Evolutionary conservation across 306 rosid species (phyloP).

Genomic region (Clitoria ternatea): DNA sequence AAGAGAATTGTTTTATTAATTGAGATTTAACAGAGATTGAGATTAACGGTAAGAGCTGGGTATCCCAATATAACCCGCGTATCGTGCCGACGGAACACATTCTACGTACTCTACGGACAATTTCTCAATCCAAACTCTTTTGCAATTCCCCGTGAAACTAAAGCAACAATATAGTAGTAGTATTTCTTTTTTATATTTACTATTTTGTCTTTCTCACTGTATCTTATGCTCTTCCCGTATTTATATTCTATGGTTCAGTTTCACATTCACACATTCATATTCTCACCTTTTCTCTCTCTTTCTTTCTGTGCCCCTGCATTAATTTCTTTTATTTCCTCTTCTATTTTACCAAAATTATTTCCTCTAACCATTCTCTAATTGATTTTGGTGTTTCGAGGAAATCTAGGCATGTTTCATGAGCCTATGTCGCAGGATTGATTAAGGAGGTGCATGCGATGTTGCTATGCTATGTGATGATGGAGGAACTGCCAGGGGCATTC

Average conservation of each 20-base stretch:
- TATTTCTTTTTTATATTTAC: background rate
- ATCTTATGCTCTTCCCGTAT: background rate
- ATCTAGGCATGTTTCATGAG: conserved; percentile 11
- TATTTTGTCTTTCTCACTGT: background rate
- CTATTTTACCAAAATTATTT: background rate
- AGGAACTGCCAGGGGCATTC: conserved; percentile 78
- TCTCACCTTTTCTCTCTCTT: background rate
- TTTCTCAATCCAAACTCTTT: background rate
- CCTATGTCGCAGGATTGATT: background rate
- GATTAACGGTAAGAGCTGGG: background rate
- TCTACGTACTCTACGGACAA: background rate
- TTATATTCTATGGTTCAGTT: background rate
- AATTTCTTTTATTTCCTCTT: background rate
- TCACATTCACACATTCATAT: background rate
- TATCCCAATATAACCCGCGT: background rate
- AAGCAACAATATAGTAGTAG: background rate
- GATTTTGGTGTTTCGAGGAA: background rate
- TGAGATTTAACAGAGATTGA: background rate
- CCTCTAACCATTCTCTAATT: background rate
- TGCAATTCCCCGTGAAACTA: background rate
- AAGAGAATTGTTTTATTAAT: too few relatives aligned
- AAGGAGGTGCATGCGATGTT: conserved; percentile 13
- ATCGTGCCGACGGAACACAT: conserved; percentile 18
- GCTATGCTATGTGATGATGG: conserved; percentile 42
- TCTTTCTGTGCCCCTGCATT: too few relatives aligned